phyloP scores from a whole-genome alignment of 495 filamentous ascomycete species.

The Letharia columbiana region DNA sequence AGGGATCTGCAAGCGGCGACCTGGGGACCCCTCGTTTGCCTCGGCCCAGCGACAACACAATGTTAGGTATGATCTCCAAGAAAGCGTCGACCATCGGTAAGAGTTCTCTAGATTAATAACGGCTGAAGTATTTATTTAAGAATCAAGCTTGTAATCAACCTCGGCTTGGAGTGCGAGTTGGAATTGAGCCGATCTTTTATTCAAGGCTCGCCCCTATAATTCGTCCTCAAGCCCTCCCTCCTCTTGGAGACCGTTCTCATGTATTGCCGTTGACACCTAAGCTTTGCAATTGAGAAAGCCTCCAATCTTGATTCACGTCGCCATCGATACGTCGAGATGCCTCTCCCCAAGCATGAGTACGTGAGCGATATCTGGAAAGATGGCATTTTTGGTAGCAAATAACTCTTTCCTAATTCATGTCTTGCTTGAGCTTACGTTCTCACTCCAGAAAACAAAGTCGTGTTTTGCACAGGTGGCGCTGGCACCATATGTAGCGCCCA shows the following conservation, averaged over 20 bases:
- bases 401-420: slow-evolving; percentile 2
- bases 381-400: slow-evolving; percentile 62
- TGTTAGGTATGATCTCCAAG: no score
- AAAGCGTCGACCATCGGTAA: no score
- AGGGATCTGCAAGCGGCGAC: background rate
- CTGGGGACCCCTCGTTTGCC: no score
- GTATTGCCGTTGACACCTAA: background rate
- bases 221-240: background rate
- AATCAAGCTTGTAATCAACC: background rate
- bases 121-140: background rate
- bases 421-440: background rate
- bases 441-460: slow-evolving; percentile 65
- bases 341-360: slow-evolving; percentile 62
- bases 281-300: background rate
- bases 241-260: background rate
- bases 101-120: background rate
- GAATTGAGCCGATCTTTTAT: background rate
- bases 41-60: background rate
- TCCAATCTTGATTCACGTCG: no score
- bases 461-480: slow-evolving; percentile 92
- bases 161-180: background rate
- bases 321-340: slow-evolving; percentile 39
- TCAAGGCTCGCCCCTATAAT: background rate
- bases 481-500: slow-evolving; percentile 92
- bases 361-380: slow-evolving; percentile 75